Evolutionary conservation across 176 grass and related monocot species (phyloP), one percentile per base, ranked within the genome.

Genomic region (Raddia guianensis): DNA sequence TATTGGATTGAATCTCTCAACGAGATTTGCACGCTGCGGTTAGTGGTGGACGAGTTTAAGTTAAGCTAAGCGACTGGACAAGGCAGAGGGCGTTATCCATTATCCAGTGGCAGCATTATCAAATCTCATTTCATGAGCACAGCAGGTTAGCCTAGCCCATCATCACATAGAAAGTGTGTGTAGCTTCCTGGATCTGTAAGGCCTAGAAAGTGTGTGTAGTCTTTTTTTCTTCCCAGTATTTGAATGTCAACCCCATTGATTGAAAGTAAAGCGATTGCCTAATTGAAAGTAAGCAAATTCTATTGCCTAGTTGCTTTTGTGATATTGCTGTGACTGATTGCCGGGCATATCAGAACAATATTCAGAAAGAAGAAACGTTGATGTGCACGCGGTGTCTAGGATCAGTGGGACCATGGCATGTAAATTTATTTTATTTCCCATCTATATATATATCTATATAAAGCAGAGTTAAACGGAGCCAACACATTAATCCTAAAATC

Each of bases 1-100:
- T 79, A 13, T 12, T 7, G 35, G 18, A 3, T 18, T 19, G 19
- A 42, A 82, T 82, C 71, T 47, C 64, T 19, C 46, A 5, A 51
- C 65, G 73, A 77, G 85, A 87, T 82, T 3, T 16, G 52, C 71
- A 75, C 72, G 73, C 65, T 3, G 37, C 40, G 12, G 12, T 4
- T 5, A 20, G 2, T 35, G 14, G 16, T 65, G 44, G 33, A 34
- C 13, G 42, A 47, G 46, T 63, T 42, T 27, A 27, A 51, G 21
- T 77, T 65, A 62, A 84, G 75, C 46, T 18, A 84, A 84, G 86
- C 86, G 80, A 88, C 74, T 14, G 43, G 43, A 7, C 74, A 18
- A 11, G 48, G 5, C 18, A 33, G 18, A 9, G 8, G n/a, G 18
- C 12, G 49, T 40, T 40, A 40, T 40, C 37, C 37, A 40, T 5